These are phyloP conservation scores for Malus hybrid DNA, from an alignment of 331 rosid genomes.

Conservation along the genomic window DNA sequence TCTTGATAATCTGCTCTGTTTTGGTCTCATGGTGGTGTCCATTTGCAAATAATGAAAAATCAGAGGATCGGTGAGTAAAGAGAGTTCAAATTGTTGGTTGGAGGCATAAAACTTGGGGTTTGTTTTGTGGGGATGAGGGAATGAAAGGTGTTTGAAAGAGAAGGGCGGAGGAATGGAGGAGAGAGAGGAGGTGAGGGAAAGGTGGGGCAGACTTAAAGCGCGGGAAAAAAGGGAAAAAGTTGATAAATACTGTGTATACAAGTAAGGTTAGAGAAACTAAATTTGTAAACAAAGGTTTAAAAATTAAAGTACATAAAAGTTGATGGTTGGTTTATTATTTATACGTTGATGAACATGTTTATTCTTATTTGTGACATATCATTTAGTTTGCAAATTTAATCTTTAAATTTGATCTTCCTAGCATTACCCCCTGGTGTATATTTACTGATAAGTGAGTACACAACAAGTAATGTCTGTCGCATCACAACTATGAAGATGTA, in stretches of 20 bases:
- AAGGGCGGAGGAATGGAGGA: not conserved
- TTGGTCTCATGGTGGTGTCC: constrained; percentile 64
- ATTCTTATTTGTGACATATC: too few species aligned
- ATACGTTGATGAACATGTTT: too few species aligned
- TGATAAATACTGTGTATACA: too few species aligned
- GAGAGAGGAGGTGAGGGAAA: constrained; percentile 10
- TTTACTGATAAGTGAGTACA: too few species aligned
- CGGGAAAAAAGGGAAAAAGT: constrained; percentile 20
- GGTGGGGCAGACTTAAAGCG: constrained; percentile 16
- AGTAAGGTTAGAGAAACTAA: accelerated
- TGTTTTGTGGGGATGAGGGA: not conserved
- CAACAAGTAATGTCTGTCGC: too few species aligned
- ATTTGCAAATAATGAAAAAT: constrained; percentile 13
- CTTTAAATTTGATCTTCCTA: too few species aligned
- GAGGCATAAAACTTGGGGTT: constrained; percentile 23
- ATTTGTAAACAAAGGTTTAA: accelerated
- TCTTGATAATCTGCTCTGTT: constrained; percentile 47
- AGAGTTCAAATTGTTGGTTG: not conserved
- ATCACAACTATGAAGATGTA: too few species aligned
- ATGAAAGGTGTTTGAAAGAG: constrained; percentile 2
- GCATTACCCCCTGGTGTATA: too few species aligned
- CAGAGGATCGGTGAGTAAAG: not conserved
- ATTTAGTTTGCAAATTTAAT: too few species aligned
- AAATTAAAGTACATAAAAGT: too few species aligned
- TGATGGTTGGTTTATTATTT: too few species aligned